These are phyloP conservation scores for Calocybe gangraenosa DNA, from an alignment of 768 basidiomycete species.

Conservation along the genomic window DNA sequence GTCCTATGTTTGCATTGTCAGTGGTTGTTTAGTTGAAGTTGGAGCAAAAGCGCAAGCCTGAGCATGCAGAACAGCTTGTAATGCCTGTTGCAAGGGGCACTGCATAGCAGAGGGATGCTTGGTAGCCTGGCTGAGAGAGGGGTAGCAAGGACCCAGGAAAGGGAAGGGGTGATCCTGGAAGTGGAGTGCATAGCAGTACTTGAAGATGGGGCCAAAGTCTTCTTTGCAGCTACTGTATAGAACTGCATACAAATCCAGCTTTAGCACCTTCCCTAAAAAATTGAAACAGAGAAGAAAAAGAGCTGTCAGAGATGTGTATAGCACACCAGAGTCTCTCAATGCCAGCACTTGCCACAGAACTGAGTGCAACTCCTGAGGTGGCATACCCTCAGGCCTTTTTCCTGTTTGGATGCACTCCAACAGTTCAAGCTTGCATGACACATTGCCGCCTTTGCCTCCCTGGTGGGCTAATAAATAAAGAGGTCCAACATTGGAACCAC, in stretches of 20 bases:
- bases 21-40: too few relatives aligned
- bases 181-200: too few relatives aligned
- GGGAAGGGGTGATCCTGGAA: too few relatives aligned
- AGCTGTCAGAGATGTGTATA: neutral
- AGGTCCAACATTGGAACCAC: slow-evolving; percentile 30
- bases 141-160: too few relatives aligned
- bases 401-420: slow-evolving; percentile 66
- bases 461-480: slow-evolving; percentile 63
- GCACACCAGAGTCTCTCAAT: slow-evolving; percentile 74
- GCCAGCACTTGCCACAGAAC: slow-evolving; percentile 82
- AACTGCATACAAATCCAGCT: neutral
- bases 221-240: slow-evolving; percentile 67
- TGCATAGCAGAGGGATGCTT: too few relatives aligned
- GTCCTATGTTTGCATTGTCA: too few relatives aligned
- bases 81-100: too few relatives aligned
- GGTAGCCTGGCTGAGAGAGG: too few relatives aligned
- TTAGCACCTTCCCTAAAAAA: neutral
- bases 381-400: slow-evolving; percentile 77
- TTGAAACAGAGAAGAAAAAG: too few relatives aligned
- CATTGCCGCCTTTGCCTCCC: slow-evolving; percentile 55
- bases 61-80: too few relatives aligned
- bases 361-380: slow-evolving; percentile 80
- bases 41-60: too few relatives aligned
- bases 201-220: slow-evolving; percentile 34
- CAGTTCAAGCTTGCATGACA: slow-evolving; percentile 71